phyloP scores from a whole-genome alignment of 2,329 filamentous ascomycete species.

The Curvularia eragrostidis region DNA sequence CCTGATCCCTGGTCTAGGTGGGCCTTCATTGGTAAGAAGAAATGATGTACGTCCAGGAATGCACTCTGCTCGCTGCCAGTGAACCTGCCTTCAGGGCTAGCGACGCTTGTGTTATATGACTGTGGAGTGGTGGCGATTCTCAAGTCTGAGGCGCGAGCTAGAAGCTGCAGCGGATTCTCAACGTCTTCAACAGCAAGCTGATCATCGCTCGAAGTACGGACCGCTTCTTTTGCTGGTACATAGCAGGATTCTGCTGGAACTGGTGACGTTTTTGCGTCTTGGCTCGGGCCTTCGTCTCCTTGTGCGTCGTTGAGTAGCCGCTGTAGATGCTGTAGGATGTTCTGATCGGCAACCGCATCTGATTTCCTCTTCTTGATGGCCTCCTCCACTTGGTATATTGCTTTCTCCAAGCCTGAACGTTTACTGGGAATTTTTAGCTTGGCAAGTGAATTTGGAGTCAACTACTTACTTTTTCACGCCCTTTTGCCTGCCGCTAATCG shows the following conservation, averaged over 20 bases:
- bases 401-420: constrained; percentile 75
- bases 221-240: constrained; percentile 33
- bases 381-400: constrained; percentile 75
- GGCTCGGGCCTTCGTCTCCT: constrained; percentile 26
- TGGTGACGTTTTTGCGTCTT: constrained; percentile 8
- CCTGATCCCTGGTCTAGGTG: constrained; percentile 69
- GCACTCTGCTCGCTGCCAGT: constrained; percentile 48
- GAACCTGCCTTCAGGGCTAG: constrained; percentile 38
- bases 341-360: constrained; percentile 30
- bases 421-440: constrained; percentile 60
- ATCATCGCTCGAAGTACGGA: constrained; percentile 45
- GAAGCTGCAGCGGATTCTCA: constrained; percentile 75
- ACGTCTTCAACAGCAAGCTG: constrained; percentile 71
- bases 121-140: constrained; percentile 59
- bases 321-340: constrained; percentile 51
- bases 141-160: constrained; percentile 74
- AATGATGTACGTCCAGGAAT: constrained; percentile 63
- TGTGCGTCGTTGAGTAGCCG: constrained; percentile 60
- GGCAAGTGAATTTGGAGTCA: background rate
- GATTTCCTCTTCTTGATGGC: constrained; percentile 54
- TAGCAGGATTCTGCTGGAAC: background rate
- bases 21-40: constrained; percentile 70
- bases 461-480: constrained; percentile 73
- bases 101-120: constrained; percentile 30
- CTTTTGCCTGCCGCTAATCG: constrained; percentile 66